Base-by-base conservation (phyloP, 345 rosid genomes). In the Hirschfeldia incana region DNA sequence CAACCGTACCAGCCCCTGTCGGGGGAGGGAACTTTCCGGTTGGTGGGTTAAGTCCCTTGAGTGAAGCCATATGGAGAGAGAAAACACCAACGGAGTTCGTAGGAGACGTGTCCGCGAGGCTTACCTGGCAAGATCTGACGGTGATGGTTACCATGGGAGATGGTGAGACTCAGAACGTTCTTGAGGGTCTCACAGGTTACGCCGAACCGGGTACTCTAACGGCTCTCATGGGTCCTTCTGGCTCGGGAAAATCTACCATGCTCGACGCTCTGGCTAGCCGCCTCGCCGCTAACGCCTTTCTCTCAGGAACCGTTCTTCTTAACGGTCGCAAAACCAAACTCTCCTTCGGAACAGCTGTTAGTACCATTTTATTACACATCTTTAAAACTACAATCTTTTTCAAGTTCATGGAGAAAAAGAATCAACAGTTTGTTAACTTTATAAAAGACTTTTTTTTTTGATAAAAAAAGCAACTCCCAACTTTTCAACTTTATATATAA, bases 191-290 rank as follows among this genome's bases (percentile, higher is more conserved):
- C 2, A 94, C 92, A 1, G 98, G 98, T 6, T 89, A 89, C 44
- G 94, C 98, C 1, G 97, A 94, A 81, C 98, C 98, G 9, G 98
- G 97, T 4, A 73, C 86, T 9, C 49, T 94, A 46, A 94, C 94
- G 0, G 97, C 97, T 13, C 88, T 94, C 68, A 94, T 94, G 97
- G 98, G 98, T 0, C 98, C 98, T 37, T 94, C 98, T 17, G 97
- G 98, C 4, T 94, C 98, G 0, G 98, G 98, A 7, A 94, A 94
- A 75, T 94, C 98, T 8, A 94, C 97, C 36, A 87, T 94, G 46
- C 98, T 94, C 9, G 98, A 94, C 30, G 97, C 98, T 37, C 89
- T 94, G 8, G 77, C 97, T 8, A 83, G 97, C 78, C 91, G 98
- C 73, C 88, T 94, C n/a, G 97, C 97, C 21, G 83, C 98, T 8